A percentile compares a stretch with the other conserved stretches of the same genome.
phyloP scores from a whole-genome alignment of 306 rosid species.

The Trifolium pratense region DNA sequence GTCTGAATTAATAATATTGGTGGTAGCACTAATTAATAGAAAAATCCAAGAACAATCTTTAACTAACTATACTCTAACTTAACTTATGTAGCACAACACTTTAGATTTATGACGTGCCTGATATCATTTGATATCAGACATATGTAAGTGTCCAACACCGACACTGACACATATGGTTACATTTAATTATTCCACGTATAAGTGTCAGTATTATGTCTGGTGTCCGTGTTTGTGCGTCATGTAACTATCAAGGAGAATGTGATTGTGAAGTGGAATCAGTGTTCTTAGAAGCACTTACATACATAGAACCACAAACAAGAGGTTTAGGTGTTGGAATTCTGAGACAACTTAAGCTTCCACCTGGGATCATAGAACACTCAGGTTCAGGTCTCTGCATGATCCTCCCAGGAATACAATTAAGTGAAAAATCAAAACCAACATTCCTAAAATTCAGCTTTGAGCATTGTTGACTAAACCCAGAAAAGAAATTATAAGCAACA shows the following conservation, averaged over 20 bases:
- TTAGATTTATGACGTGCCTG: too few relatives aligned
- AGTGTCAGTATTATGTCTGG: too few relatives aligned
- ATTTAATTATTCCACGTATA: too few relatives aligned
- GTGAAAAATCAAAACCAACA: conserved; percentile 85
- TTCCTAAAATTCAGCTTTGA: conserved; percentile 58
- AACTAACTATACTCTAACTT: conserved; percentile 35
- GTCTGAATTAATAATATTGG: conserved; percentile 52
- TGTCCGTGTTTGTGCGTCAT: too few relatives aligned
- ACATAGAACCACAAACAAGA: conserved; percentile 66
- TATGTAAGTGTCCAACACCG: too few relatives aligned
- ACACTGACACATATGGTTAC: too few relatives aligned
- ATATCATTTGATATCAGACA: too few relatives aligned
- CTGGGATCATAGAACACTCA: conserved; percentile 83
- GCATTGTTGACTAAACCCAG: conserved; percentile 90
- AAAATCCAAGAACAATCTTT: conserved; percentile 50
- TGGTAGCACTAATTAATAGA: conserved; percentile 49
- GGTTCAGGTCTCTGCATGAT: conserved; percentile 87
- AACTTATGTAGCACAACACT: too few relatives aligned
- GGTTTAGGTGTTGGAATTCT: conserved; percentile 80
- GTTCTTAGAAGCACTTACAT: conserved; percentile 37
- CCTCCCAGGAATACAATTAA: conserved; percentile 86
- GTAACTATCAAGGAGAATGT: conserved; percentile 54
- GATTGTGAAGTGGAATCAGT: conserved; percentile 49
- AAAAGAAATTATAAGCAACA: conserved; percentile 90
- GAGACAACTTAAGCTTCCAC: conserved; percentile 77